Conservation (phyloP, 306 rosid genomes). For the Neltuma alba region DNA sequence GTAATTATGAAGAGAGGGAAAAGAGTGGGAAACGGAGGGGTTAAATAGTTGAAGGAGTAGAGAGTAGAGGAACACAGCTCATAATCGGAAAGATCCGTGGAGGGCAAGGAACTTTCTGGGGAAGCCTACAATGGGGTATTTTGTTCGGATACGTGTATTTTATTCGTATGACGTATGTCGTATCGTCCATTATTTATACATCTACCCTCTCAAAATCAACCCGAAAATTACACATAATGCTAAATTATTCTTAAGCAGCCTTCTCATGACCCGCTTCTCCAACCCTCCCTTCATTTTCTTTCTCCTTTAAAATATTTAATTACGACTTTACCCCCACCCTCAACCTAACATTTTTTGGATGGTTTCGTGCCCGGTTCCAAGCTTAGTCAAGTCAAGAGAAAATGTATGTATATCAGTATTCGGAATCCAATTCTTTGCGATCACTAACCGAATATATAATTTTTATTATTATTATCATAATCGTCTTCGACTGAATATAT, state of each 20-base stretch:
- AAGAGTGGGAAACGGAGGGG: conserved; percentile 32
- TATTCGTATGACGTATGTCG: conserved; percentile 21
- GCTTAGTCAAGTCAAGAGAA: conserved; percentile 1
- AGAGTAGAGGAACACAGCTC: conserved; percentile 42
- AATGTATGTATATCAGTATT: too few species aligned
- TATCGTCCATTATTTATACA: background rate
- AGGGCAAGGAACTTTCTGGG: conserved; percentile 57
- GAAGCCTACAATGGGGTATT: conserved; percentile 41
- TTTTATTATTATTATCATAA: too few species aligned
- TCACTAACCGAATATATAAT: too few species aligned
- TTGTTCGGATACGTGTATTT: conserved; percentile 9
- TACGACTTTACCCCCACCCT: conserved; percentile 7
- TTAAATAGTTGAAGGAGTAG: conserved; percentile 60
- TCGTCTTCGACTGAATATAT: too few species aligned
- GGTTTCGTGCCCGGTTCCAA: conserved; percentile 19
- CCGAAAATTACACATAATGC: background rate
- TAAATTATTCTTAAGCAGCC: background rate
- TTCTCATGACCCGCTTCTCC: too few species aligned
- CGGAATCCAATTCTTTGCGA: background rate
- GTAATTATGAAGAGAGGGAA: conserved; percentile 4
- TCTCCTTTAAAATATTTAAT: background rate
- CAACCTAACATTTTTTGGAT: conserved; percentile 37
- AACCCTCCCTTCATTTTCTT: conserved; percentile 7
- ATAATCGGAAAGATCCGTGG: conserved; percentile 51
- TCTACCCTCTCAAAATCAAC: conserved; percentile 34